These are phyloP conservation scores for Gaeumannomyces tritici DNA, from an alignment of 2,329 filamentous ascomycete species.

Conservation along the genomic window DNA sequence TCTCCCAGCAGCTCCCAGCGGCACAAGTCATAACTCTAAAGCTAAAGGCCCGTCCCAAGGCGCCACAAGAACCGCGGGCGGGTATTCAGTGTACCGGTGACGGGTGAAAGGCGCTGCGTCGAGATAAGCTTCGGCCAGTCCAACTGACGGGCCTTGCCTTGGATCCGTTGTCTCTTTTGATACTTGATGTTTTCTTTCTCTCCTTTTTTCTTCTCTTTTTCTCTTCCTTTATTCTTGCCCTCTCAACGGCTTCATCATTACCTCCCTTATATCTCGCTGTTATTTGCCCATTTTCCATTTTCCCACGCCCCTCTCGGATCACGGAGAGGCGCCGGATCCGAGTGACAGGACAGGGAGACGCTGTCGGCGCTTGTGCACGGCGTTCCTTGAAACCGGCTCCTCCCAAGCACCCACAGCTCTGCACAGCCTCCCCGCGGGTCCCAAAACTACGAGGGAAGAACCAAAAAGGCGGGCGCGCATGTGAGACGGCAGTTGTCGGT, in stretches of 20 bases:
- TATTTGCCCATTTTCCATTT: neutral
- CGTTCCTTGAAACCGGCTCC: neutral
- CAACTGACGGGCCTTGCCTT: no score
- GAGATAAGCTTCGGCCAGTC: conserved; percentile 1
- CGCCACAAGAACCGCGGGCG: no score
- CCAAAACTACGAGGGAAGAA: neutral
- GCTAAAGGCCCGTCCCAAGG: no score
- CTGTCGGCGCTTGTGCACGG: neutral
- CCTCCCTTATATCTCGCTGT: neutral
- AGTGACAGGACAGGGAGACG: neutral
- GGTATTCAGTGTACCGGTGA: neutral
- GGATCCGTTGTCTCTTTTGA: no score
- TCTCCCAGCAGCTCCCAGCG: no score
- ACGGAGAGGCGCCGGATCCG: neutral
- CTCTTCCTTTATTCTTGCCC: neutral
- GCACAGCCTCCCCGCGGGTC: conserved; percentile 2
- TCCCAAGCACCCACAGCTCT: neutral
- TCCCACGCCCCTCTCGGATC: no score
- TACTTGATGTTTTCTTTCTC: no score
- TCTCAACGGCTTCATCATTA: neutral
- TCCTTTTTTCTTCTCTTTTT: no score
- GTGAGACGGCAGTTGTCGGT: conserved; percentile 2
- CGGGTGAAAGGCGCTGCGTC: neutral
- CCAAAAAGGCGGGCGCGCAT: neutral
- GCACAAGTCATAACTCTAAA: no score